Percentiles rank a stretch among this genome's conserved stretches.
phyloP scores from a whole-genome alignment of 441 rosid genomes.

The Euphorbia corollata region DNA sequence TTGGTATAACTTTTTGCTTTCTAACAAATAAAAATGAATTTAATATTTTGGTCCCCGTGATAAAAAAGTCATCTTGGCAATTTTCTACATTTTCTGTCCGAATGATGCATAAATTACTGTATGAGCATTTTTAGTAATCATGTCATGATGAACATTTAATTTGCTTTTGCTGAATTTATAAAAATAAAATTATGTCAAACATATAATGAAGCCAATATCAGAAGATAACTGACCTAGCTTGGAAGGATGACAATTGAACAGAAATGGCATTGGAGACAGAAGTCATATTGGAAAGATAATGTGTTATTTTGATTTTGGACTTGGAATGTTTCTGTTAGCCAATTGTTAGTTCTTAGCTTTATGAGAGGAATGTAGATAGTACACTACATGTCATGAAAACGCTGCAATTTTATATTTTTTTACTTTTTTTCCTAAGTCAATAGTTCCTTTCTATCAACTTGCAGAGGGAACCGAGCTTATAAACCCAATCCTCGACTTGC shows the following conservation, averaged over 20 bases:
- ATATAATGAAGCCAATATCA: neutral
- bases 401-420: neutral
- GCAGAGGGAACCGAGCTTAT: slow-evolving; percentile 85
- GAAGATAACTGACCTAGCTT: neutral
- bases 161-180: neutral
- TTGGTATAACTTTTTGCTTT: neutral
- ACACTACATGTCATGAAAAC: neutral
- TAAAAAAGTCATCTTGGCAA: neutral
- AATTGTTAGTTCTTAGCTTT: slow-evolving; percentile 5
- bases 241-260: neutral
- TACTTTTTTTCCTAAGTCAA: slow-evolving; percentile 8
- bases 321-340: neutral
- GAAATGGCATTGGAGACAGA: neutral
- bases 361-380: neutral
- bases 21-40: neutral
- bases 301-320: neutral
- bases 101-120: neutral
- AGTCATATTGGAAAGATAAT: neutral
- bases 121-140: neutral
- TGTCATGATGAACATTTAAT: neutral
- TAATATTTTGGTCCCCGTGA: neutral
- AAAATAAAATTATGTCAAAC: neutral
- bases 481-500: slow-evolving; percentile 91
- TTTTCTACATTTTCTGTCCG: neutral
- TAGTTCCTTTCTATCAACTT: slow-evolving; percentile 20